These are phyloP conservation scores for Teunomyces stri DNA, from an alignment of 805 yeast genomes.

Conservation along the genomic window DNA sequence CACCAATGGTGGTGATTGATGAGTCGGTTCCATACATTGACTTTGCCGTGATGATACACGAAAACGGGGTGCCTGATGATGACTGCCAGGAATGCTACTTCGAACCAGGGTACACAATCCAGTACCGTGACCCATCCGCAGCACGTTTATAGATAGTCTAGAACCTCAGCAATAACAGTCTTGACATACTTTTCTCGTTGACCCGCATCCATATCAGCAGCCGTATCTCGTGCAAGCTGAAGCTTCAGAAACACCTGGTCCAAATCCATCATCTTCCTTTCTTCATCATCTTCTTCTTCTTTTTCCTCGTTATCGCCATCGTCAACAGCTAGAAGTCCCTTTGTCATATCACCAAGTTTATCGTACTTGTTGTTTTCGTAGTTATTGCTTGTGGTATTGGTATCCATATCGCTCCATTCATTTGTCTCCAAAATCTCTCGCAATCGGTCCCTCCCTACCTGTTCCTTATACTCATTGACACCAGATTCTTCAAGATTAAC, in stretches of 20 bases:
- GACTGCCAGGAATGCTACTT: conserved; percentile 81
- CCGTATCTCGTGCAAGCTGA: conserved; percentile 33
- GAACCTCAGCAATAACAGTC: conserved; percentile 35
- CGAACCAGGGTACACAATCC: conserved; percentile 52
- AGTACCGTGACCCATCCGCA: conserved; percentile 15
- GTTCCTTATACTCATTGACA: conserved; percentile 42
- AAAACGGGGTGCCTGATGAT: conserved; percentile 73
- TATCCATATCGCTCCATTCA: conserved; percentile 40
- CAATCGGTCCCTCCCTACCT: conserved; percentile 41
- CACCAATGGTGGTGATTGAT: conserved; percentile 88
- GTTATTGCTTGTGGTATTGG: conserved; percentile 6
- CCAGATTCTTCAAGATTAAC: conserved; percentile 32
- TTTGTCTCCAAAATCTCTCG: conserved; percentile 48
- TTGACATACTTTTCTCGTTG: conserved; percentile 33
- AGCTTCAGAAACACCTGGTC: conserved; percentile 32
- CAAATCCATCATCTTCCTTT: conserved; percentile 19
- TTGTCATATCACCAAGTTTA: conserved; percentile 24
- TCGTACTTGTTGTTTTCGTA: conserved; percentile 22
- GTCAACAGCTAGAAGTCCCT: conserved; percentile 18
- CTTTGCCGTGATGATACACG: conserved; percentile 86
- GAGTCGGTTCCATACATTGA: conserved; percentile 53
- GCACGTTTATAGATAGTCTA: conserved; percentile 30
- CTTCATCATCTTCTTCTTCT: conserved; percentile 5
- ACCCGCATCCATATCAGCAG: conserved; percentile 19
- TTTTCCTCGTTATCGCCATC: conserved; percentile 4